phyloP scores from a whole-genome alignment of 129 eudicot genomes.

The Centrapalus pauciflorus region DNA sequence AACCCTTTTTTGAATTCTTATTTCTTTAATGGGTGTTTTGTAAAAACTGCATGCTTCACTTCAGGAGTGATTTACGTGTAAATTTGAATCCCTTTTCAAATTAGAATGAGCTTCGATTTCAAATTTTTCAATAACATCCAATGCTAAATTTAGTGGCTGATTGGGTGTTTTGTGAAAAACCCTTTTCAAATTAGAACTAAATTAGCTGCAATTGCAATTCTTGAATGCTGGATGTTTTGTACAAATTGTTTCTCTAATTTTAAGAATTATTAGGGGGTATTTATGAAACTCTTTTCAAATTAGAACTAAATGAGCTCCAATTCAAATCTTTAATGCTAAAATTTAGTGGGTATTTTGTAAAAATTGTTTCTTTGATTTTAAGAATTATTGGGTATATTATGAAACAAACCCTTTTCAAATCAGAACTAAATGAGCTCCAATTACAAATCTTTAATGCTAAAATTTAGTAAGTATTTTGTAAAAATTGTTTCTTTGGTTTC shows the following conservation, averaged over 20 bases:
- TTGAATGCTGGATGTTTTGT: conserved; percentile 1
- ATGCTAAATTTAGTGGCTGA: background rate
- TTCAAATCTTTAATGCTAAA: conserved; percentile 3
- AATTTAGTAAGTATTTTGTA: background rate
- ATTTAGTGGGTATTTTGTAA: background rate
- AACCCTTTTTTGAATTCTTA: background rate
- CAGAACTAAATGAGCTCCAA: background rate
- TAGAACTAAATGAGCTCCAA: background rate
- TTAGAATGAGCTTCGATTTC: background rate
- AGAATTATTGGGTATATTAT: conserved; percentile 9
- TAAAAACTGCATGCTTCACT: background rate
- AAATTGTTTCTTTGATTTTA: conserved; percentile 23
- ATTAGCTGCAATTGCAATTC: background rate
- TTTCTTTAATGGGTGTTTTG: background rate
- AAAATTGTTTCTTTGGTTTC: conserved; percentile 14
- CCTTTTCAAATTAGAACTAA: background rate
- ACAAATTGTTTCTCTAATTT: conserved; percentile 11
- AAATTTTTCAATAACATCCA: no score
- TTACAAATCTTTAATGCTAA: background rate
- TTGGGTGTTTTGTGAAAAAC: background rate
- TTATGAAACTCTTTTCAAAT: background rate
- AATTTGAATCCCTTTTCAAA: background rate
- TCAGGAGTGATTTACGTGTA: background rate
- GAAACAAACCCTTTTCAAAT: background rate
- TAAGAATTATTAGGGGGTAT: conserved; percentile 23